These are phyloP conservation scores for Acacia pycnantha DNA, from an alignment of 331 rosid genomes.

Conservation along the genomic window DNA sequence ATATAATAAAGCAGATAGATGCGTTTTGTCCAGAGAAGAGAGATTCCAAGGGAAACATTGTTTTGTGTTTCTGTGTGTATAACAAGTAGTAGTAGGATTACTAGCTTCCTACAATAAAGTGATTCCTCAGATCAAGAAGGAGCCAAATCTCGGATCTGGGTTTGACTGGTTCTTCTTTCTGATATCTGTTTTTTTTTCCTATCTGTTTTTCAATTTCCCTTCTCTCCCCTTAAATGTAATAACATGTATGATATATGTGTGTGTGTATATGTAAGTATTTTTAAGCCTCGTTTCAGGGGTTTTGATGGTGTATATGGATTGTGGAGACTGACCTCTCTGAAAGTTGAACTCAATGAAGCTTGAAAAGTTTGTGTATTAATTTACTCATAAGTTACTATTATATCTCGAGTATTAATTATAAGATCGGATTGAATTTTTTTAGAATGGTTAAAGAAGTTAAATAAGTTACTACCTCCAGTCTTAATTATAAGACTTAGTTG, in stretches of 20 bases:
- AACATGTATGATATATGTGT: neutral
- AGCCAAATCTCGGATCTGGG: constrained; percentile 10
- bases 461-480: no score
- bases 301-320: constrained; percentile 38
- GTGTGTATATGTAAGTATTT: neutral
- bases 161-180: neutral
- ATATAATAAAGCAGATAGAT: constrained; percentile 32
- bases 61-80: neutral
- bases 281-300: neutral
- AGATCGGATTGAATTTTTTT: no score
- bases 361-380: neutral
- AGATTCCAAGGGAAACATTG: constrained; percentile 26
- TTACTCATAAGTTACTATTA: no score
- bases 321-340: constrained; percentile 28
- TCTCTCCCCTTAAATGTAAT: neutral
- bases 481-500: no score
- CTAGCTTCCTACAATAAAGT: constrained; percentile 19
- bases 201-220: neutral
- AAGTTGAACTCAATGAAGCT: constrained; percentile 32
- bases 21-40: constrained; percentile 34
- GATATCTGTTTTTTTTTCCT: no score
- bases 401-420: no score
- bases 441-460: no score
- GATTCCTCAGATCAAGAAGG: constrained; percentile 26
- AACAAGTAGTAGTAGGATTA: neutral